Conservation (phyloP, 2,329 filamentous ascomycete species). For the Chaetothyriales sp. region DNA sequence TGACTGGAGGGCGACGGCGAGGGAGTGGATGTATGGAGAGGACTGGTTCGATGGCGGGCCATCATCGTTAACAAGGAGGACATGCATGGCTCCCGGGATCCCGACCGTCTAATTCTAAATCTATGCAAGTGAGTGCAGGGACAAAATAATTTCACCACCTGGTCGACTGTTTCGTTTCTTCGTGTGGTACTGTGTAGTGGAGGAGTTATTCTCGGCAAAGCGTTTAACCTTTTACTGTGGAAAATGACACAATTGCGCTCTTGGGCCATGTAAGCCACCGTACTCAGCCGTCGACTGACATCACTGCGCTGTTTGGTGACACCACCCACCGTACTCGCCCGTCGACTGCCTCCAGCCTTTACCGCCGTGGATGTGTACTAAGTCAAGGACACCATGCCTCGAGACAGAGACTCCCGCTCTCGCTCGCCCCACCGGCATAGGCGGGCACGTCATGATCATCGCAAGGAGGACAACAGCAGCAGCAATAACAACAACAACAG, state of each 20-base stretch:
- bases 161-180: neutral
- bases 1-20: constrained; percentile 51
- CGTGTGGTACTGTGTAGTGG: no score
- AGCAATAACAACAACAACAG: neutral
- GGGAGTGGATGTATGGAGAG: constrained; percentile 64
- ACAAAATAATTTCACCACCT: neutral
- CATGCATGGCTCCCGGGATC: constrained; percentile 29
- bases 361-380: no score
- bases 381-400: neutral
- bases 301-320: no score
- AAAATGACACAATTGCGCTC: no score
- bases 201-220: no score
- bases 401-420: constrained; percentile 3
- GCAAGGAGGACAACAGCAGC: neutral
- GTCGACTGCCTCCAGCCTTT: no score
- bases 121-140: neutral
- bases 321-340: no score
- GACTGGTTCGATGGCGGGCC: constrained; percentile 63
- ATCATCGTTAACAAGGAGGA: constrained; percentile 54
- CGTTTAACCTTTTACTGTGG: no score
- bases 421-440: constrained; percentile 11
- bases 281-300: no score
- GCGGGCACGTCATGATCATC: constrained; percentile 2
- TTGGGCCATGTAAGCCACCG: no score
- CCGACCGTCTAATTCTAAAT: constrained; percentile 1